Evolutionary conservation across 2,329 filamentous ascomycete species (phyloP), one percentile per base, ranked within the genome.

Genomic region (Ophiostoma pallidulum): DNA sequence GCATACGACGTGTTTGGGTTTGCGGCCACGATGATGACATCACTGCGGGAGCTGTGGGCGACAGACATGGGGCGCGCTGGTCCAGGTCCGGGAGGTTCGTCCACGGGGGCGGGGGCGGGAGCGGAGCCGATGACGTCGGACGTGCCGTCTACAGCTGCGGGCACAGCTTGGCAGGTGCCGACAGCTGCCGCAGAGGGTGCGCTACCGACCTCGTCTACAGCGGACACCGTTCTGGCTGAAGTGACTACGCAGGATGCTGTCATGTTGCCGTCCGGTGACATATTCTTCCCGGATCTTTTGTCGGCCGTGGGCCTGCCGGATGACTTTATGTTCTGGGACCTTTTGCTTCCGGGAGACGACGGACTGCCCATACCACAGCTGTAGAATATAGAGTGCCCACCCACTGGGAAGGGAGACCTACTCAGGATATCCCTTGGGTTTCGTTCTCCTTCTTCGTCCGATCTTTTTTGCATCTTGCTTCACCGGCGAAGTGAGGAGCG

Each of bases 21-120:
- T 3, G 43, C 45, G 12, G 40, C 39, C 16, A 6, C 28, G 2
- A 41, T 54, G 32, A 33, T 54, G 16, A 8, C 18, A 4, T 28
- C 50, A 12, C 43, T 53, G 40, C 52, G 52, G 7, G 46, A 51
- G 2, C 52, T 48, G 9, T 54, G 52, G 52, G 35, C 48, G 4
- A 12, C 36, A 7, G 42, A 51, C 20, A 24, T 44, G 38, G 20
- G 19, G 12, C n/a, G n/a, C n/a, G n/a, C 46, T 22, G 12, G 12
- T 33, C 7, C 37, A 36, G 32, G 5, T 37, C 26, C 19, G 22
- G 4, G 41, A 18, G 2, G 32, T 31, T 19, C n/a, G n/a, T n/a
- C n/a, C n/a, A n/a, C 13, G 8, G 39, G 28, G 20, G 31, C 36
- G n/a, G 28, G 32, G 9, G 24, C 28, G 6, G 12, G 19, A 20